Evolutionary conservation across 2,329 filamentous ascomycete species (phyloP).

Genomic region (Claviceps sp.): DNA sequence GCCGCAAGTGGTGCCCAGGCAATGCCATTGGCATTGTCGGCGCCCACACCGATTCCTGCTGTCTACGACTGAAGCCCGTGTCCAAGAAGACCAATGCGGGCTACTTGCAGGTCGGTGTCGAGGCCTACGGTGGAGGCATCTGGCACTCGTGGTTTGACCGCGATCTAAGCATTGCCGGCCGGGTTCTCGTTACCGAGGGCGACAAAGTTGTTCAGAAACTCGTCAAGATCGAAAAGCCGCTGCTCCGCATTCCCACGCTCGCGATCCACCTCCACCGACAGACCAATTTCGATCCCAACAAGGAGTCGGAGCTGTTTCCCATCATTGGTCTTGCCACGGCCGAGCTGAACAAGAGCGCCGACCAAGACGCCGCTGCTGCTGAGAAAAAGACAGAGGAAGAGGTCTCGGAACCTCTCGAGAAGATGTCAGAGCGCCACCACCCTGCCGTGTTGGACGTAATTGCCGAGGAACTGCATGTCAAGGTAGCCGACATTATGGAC

Average conservation of each 20-base stretch:
- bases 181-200: slow-evolving; percentile 65
- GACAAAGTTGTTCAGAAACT: slow-evolving; percentile 69
- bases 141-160: slow-evolving; percentile 99
- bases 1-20: slow-evolving; percentile 78
- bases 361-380: slow-evolving; percentile 27
- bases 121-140: slow-evolving; percentile 91
- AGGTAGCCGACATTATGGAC: slow-evolving; percentile 63
- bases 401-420: slow-evolving; percentile 61
- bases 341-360: slow-evolving; percentile 67
- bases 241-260: slow-evolving; percentile 82
- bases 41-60: slow-evolving; percentile 90
- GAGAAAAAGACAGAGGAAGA: slow-evolving; percentile 25
- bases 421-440: slow-evolving; percentile 73
- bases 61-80: slow-evolving; percentile 83
- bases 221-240: slow-evolving; percentile 79
- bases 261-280: slow-evolving; percentile 88
- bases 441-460: slow-evolving; percentile 76
- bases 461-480: slow-evolving; percentile 61
- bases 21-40: slow-evolving; percentile 89
- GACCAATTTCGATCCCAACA: slow-evolving; percentile 83
- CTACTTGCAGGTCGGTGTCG: slow-evolving; percentile 87
- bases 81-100: slow-evolving; percentile 79
- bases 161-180: slow-evolving; percentile 79
- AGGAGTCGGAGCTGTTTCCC: slow-evolving; percentile 89
- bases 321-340: slow-evolving; percentile 79